These are phyloP conservation scores for Chlorella sp. DNA, from an alignment of 139 green algal genomes.

Conservation along the genomic window DNA sequence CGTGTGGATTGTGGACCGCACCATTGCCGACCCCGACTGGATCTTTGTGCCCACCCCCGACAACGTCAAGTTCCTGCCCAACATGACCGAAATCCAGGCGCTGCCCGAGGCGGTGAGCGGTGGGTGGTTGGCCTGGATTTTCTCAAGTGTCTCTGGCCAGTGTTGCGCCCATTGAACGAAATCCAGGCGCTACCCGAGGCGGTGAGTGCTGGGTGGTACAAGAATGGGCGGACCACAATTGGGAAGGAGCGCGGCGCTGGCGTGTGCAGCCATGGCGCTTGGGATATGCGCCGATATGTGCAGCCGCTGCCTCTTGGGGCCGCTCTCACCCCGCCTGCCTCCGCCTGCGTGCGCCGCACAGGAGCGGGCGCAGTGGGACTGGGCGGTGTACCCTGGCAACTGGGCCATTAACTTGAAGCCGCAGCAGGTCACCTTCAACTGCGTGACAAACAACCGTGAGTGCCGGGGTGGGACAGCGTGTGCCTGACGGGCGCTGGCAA, in stretches of 20 bases:
- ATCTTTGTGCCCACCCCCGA: conserved; percentile 30
- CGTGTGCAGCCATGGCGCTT: no score
- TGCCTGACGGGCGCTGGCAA: no score
- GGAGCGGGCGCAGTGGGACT: conserved; percentile 20
- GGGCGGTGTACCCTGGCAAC: conserved; percentile 40
- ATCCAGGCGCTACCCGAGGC: neutral
- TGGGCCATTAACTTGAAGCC: conserved; percentile 26
- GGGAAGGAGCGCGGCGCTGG: no score
- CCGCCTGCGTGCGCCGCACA: neutral
- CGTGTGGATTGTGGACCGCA: conserved; percentile 40
- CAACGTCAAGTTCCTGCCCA: conserved; percentile 29
- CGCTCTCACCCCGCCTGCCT: no score
- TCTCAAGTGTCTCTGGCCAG: no score
- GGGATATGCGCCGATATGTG: no score
- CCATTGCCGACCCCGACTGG: neutral
- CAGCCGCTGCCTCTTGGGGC: no score
- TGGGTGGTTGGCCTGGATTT: no score
- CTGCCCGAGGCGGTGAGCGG: neutral
- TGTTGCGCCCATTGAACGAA: no score
- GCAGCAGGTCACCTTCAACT: neutral
- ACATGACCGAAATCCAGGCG: neutral
- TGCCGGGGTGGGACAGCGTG: neutral
- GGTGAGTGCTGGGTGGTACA: no score
- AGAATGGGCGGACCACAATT: no score
- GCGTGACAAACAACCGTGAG: conserved; percentile 34